phyloP scores from a whole-genome alignment of 306 rosid genomes.

The Rosa persica region DNA sequence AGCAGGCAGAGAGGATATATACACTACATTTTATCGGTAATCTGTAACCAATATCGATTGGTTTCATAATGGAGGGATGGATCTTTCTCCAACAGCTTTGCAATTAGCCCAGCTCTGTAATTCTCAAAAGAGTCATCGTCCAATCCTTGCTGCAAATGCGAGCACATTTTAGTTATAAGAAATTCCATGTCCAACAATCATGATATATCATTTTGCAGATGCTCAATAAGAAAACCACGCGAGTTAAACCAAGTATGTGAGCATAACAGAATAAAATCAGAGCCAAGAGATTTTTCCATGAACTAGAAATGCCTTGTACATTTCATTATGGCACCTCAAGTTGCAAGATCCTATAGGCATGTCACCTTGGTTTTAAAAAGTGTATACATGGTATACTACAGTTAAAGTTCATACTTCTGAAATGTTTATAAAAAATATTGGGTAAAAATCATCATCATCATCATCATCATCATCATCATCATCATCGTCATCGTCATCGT shows the following conservation, averaged over 20 bases:
- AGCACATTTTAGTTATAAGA: slow-evolving; percentile 19
- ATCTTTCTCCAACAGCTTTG: slow-evolving; percentile 90
- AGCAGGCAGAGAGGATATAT: slow-evolving; percentile 8
- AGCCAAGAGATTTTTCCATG: not conserved
- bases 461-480: too few species aligned
- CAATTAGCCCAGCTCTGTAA: slow-evolving; percentile 72
- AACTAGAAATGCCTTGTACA: not conserved
- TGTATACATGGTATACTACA: slow-evolving; percentile 4
- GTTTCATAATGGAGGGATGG: slow-evolving; percentile 82
- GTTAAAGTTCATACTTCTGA: not conserved
- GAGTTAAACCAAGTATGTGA: slow-evolving; percentile 1
- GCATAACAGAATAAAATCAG: not conserved
- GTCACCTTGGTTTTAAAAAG: not conserved
- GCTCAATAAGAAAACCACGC: slow-evolving; percentile 1
- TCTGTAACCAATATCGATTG: slow-evolving; percentile 77
- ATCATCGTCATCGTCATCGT: too few species aligned
- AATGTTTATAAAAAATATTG: not conserved
- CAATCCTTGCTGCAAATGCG: slow-evolving; percentile 65
- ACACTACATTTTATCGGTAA: slow-evolving; percentile 67
- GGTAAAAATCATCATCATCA: not conserved
- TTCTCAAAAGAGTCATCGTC: slow-evolving; percentile 74
- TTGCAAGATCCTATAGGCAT: not conserved
- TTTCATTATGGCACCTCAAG: slow-evolving; percentile 4
- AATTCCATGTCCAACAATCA: not conserved
- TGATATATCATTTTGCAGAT: slow-evolving; percentile 11